phyloP scores from a whole-genome alignment of 2,329 filamentous ascomycete genomes.

The Ophiocordyceps australis region DNA sequence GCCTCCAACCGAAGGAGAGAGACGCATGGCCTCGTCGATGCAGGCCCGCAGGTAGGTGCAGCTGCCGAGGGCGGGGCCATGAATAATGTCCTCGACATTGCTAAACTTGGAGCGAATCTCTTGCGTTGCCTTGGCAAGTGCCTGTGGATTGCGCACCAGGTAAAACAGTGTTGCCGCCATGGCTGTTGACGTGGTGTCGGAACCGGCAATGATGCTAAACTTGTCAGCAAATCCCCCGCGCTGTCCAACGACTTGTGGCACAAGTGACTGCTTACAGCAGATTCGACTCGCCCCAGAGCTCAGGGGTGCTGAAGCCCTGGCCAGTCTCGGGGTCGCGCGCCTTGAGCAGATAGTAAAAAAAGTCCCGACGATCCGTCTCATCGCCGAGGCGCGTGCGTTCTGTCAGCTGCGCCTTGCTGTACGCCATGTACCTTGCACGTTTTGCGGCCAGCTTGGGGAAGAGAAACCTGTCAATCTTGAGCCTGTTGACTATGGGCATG shows the following conservation, averaged over 20 bases:
- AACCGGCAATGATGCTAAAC: constrained; percentile 45
- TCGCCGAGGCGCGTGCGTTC: constrained; percentile 49
- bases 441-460: constrained; percentile 49
- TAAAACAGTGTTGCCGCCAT: constrained; percentile 46
- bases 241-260: no score
- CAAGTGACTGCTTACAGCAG: constrained; percentile 24
- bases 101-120: constrained; percentile 35
- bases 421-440: constrained; percentile 52
- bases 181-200: constrained; percentile 55
- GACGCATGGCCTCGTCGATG: constrained; percentile 46
- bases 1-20: constrained; percentile 42
- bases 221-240: background rate
- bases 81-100: constrained; percentile 33
- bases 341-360: constrained; percentile 59
- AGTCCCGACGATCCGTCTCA: constrained; percentile 50
- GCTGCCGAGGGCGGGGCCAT: constrained; percentile 26
- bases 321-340: constrained; percentile 56
- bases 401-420: constrained; percentile 47
- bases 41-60: constrained; percentile 45
- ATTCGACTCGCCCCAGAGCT: constrained; percentile 56
- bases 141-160: constrained; percentile 31
- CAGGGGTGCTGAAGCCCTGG: constrained; percentile 42
- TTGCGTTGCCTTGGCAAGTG: constrained; percentile 24
- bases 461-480: constrained; percentile 48
- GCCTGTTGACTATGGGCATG: constrained; percentile 49